Evolutionary conservation across 2,329 filamentous ascomycete genomes (phyloP).

Genomic region (Byssochlamys sp.): DNA sequence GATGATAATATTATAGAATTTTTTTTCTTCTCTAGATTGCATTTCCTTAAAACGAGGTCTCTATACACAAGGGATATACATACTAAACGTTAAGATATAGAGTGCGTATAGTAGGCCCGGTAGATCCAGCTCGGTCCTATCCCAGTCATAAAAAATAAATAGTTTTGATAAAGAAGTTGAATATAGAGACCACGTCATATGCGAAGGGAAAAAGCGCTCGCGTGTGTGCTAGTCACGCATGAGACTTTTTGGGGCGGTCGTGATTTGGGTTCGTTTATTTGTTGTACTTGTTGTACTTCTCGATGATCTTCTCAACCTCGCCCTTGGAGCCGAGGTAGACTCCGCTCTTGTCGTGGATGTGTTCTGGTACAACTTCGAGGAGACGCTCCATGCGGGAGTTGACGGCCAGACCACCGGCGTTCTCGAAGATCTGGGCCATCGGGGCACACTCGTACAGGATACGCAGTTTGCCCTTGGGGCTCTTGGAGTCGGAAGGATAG

Average conservation of each 20-base stretch:
- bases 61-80: neutral
- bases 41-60: neutral
- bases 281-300: slow-evolving; percentile 54
- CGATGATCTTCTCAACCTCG: slow-evolving; percentile 91
- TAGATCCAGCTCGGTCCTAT: neutral
- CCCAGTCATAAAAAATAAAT: neutral
- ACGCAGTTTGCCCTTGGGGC: slow-evolving; percentile 90
- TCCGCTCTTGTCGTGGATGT: slow-evolving; percentile 89
- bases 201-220: neutral
- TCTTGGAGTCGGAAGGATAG: slow-evolving; percentile 96
- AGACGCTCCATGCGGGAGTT: slow-evolving; percentile 86
- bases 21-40: neutral
- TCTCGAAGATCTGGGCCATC: slow-evolving; percentile 98
- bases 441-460: slow-evolving; percentile 97
- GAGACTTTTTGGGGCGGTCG: neutral
- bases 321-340: slow-evolving; percentile 94
- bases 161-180: neutral
- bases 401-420: slow-evolving; percentile 86
- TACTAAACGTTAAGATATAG: neutral
- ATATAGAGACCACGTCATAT: neutral
- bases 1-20: neutral
- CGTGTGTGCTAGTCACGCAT: neutral
- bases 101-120: neutral
- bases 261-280: slow-evolving; percentile 8
- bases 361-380: slow-evolving; percentile 76